phyloP scores from a whole-genome alignment of 306 rosid genomes.

The Coriaria nepalensis region DNA sequence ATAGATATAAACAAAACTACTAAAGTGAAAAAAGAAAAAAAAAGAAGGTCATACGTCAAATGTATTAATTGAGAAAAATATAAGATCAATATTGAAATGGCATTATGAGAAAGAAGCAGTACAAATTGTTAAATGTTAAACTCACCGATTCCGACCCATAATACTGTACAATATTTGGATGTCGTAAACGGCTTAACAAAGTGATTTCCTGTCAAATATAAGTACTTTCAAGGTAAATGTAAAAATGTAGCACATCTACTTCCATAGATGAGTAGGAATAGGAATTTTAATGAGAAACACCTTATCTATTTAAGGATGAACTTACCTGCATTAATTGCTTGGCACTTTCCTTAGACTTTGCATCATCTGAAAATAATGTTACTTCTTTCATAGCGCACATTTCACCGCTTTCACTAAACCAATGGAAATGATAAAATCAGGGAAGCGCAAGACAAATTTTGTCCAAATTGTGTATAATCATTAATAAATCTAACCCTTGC shows the following conservation, averaged over 20 bases:
- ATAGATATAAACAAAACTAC: conserved; percentile 6
- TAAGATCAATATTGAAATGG: not conserved
- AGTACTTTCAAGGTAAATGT: conserved; percentile 16
- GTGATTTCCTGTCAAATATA: conserved; percentile 64
- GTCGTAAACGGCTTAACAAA: conserved; percentile 83
- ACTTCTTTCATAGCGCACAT: conserved; percentile 99
- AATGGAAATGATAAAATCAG: conserved; percentile 15
- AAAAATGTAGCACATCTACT: conserved; percentile 10
- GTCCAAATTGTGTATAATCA: conserved; percentile 1
- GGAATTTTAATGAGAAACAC: not conserved
- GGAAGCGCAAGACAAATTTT: conserved; percentile 4
- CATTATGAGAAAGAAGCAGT: not conserved
- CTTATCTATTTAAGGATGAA: conserved; percentile 3
- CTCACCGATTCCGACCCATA: conserved; percentile 87
- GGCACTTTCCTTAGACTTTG: conserved; percentile 90
- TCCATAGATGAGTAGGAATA: conserved; percentile 5
- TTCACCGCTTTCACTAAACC: conserved; percentile 80
- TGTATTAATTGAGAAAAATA: not conserved
- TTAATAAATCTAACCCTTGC: not conserved
- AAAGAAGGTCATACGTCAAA: not conserved
- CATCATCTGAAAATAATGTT: conserved; percentile 91
- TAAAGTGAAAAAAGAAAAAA: conserved; percentile 10
- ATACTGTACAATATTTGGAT: conserved; percentile 95
- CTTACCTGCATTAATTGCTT: conserved; percentile 90
- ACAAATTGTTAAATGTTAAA: conserved; percentile 3